These are phyloP conservation scores for Dryadomyces quercivorus DNA, from an alignment of 2,329 filamentous ascomycete species.

Conservation along the genomic window DNA sequence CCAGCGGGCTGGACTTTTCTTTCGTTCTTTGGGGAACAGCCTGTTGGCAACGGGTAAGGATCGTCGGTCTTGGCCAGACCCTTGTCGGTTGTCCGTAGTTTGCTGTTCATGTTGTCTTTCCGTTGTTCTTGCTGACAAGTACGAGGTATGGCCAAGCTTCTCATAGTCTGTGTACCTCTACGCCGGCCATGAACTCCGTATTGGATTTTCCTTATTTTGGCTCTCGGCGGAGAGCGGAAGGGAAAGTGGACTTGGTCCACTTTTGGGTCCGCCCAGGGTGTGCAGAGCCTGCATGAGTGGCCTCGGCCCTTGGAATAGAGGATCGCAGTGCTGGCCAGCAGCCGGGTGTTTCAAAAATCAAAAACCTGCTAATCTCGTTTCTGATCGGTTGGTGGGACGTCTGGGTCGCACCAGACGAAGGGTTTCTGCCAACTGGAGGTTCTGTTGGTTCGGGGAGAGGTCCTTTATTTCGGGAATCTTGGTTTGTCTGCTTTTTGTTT, in stretches of 20 bases:
- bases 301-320: background rate
- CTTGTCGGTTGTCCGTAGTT: no score
- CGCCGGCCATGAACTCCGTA: no score
- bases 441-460: background rate
- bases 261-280: background rate
- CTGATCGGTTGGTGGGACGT: background rate
- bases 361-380: slow-evolving; percentile 1
- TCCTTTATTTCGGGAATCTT: background rate
- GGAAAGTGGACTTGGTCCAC: background rate
- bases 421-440: background rate
- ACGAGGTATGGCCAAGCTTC: background rate
- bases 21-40: no score
- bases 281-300: no score
- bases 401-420: background rate
- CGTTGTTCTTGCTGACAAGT: no score
- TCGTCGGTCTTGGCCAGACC: no score
- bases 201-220: background rate
- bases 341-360: background rate
- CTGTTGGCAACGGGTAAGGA: no score
- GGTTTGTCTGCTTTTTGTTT: no score
- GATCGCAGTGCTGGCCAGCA: background rate
- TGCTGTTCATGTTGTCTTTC: no score
- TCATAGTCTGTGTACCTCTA: no score
- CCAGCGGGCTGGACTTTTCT: no score
- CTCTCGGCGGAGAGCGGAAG: background rate